Evolutionary conservation across 306 rosid species (phyloP), one percentile per base, ranked within the genome.

Genomic region (Quercus alba): DNA sequence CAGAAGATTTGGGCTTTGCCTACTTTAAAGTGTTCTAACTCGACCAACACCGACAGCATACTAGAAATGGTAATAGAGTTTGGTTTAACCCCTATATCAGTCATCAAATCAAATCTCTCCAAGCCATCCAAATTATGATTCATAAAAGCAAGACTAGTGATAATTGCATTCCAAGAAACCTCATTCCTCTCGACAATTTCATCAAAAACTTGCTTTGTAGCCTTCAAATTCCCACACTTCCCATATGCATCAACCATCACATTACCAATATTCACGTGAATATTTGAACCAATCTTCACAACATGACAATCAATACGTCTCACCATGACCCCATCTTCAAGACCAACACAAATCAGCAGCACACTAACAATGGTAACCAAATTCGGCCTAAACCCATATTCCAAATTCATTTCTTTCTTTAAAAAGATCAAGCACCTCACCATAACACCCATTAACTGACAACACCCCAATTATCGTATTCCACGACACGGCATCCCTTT

Each of bases 191-290:
- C 88, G 55, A 81, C 73, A 73, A 88, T 92, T 84, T 90, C 97
- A 85, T 86, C 78, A 66, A 94, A 94, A 85, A 87, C 90, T 68
- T 80, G 88, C 86, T 55, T 83, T 11, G 84, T 86, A 81, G 89
- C 94, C 78, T 78, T 77, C 87, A 63, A 89, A 57, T 79, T 78
- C 76, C 95, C 89, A 75, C 97, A 88, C 83, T 92, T 94, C 74
- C 98, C 95, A 5, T 91, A 92, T 38, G 83, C 97, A 80, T 94
- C 94, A 69, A 92, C 85, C 83, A 94, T 80, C 0, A 90, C 90
- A 84, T 94, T 94, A 67, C 89, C 83, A 77, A 83, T 78, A 61
- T 85, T 92, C 11, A 90, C 79, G 19, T 85, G 83, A 76, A 56
- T 77, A 80, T 81, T 85, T 86, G 88, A 83, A 61, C 97, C 98